phyloP scores from a whole-genome alignment of 495 filamentous ascomycete genomes.

The Pyrenula massariospora region DNA sequence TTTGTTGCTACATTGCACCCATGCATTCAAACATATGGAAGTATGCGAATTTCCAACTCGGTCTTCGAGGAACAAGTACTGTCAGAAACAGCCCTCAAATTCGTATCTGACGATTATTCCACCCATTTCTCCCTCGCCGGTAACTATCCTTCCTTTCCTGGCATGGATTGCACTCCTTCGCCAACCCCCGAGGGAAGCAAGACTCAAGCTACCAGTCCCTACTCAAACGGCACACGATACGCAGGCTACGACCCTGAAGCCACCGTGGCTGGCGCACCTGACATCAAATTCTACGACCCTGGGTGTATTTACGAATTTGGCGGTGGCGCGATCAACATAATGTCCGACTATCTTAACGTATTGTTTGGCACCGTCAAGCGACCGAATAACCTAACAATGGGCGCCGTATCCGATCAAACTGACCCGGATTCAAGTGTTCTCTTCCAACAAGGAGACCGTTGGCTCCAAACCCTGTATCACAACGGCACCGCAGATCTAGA shows the following conservation, averaged over 20 bases:
- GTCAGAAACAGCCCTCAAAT: conserved; percentile 15
- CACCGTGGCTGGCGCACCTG: neutral
- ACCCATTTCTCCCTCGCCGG: neutral
- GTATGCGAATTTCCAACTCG: neutral
- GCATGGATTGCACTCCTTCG: neutral
- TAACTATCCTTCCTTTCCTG: neutral
- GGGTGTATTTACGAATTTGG: neutral
- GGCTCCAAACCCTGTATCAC: neutral
- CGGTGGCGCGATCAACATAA: neutral
- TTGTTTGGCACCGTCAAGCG: neutral
- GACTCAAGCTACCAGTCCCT: neutral
- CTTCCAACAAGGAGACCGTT: neutral
- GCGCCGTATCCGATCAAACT: neutral
- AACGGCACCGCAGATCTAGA: neutral
- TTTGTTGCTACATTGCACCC: neutral
- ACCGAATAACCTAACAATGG: neutral
- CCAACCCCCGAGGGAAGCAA: neutral
- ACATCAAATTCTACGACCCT: neutral
- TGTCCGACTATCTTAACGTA: neutral
- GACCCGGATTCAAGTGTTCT: neutral
- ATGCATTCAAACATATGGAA: conserved; percentile 1
- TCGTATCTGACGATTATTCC: conserved; percentile 11
- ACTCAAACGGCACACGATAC: neutral
- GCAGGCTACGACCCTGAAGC: neutral
- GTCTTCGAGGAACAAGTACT: neutral